These are phyloP conservation scores for Cystofilobasidium capitatum DNA, from an alignment of 768 basidiomycete genomes.

Conservation along the genomic window DNA sequence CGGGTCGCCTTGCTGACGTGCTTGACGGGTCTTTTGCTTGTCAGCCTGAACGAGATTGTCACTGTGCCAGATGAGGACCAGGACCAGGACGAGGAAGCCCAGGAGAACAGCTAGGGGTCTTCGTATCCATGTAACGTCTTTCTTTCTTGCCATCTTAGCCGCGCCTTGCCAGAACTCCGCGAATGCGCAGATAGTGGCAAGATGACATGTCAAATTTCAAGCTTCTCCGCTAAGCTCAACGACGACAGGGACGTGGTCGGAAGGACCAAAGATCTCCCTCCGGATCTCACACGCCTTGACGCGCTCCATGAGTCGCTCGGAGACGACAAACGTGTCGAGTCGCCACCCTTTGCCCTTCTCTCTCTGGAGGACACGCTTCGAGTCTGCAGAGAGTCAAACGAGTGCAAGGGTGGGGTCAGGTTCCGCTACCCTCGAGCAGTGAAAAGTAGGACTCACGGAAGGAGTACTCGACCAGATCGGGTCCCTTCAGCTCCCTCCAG, in stretches of 20 bases:
- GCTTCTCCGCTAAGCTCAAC: not conserved
- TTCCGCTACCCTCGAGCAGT: not conserved
- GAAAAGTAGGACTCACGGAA: conserved; percentile 10
- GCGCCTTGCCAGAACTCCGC: too few relatives aligned
- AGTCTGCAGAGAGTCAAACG: not conserved
- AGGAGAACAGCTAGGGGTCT: too few relatives aligned
- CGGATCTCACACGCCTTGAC: conserved; percentile 26
- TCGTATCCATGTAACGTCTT: too few relatives aligned
- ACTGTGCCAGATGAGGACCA: not conserved
- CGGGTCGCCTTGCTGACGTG: not conserved
- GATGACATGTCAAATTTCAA: too few relatives aligned
- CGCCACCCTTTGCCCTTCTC: conserved; percentile 23
- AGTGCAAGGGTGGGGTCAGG: not conserved
- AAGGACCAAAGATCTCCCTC: conserved; percentile 24
- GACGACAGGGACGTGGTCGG: conserved; percentile 26
- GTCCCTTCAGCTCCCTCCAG: conserved; percentile 20
- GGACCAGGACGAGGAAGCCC: not conserved
- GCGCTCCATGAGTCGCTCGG: conserved; percentile 8
- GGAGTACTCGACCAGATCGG: conserved; percentile 17
- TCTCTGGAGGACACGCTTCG: conserved; percentile 20
- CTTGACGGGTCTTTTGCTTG: not conserved
- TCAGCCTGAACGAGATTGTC: not conserved
- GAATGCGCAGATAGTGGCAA: too few relatives aligned
- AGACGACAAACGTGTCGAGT: conserved; percentile 26
- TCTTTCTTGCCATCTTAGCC: too few relatives aligned